Evolutionary conservation across 768 basidiomycete genomes (phyloP), one percentile per base, ranked within the genome.

Genomic region (Hypholoma sublateritium): DNA sequence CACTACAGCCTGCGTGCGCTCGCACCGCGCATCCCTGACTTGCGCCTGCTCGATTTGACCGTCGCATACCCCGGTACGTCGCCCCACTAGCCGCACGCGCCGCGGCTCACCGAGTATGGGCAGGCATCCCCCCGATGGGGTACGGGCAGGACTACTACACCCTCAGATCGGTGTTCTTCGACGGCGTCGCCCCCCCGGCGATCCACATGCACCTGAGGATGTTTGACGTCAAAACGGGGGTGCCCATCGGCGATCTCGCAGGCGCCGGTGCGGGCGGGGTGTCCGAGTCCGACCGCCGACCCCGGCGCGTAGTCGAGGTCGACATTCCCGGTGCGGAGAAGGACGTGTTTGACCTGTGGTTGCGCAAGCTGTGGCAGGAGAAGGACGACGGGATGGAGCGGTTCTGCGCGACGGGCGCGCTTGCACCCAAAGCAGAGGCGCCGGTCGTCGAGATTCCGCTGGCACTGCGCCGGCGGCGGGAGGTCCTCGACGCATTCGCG

Each of bases 131-230:
- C 14, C 80, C 83, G 2, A 78, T 81, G 65, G 86, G 84, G 28
- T 95, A 91, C 65, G 94, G 94, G 0, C 95, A 97, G 71, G 81
- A 84, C 21, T 92, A 87, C 69, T 98, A 96, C 70, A 95, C 93
- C 41, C 74, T 98, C 39, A 85, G 89, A 41, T 95, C 94, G 6
- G 87, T 97, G 59, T 97, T 96, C 72, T 79, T 88, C 56, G 79
- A 87, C 59, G 81, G 89, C 3, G 74, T 93, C 3, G 80, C 95
- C 3, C 95, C 96, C 1, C 96, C 95, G 0, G 74, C 78, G 7
- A 80, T 99, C 36, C 91, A 96, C 72, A 80, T 98, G 64, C 96
- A 98, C 69, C 69, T 98, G 41, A 85, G 93, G 46, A 74, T 88
- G 61, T 93, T 91, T 68, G 77, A 89, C 59, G 88, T 93, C 13